Base-by-base conservation (phyloP, 768 basidiomycete species). In the Crepidotus variabilis region DNA sequence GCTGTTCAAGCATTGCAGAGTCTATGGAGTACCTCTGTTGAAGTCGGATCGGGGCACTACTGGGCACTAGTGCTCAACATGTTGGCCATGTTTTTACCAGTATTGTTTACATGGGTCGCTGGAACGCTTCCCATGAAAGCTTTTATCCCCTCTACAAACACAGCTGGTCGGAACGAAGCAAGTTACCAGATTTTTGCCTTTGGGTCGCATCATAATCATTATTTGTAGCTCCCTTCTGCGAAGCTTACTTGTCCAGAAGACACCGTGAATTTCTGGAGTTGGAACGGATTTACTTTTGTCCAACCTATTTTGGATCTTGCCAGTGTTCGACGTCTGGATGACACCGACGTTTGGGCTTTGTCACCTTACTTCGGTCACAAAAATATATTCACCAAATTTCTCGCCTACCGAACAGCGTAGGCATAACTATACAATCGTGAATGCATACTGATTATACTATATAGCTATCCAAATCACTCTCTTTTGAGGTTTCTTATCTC, bases 361-460 rank as follows among this genome's bases (percentile, higher is more conserved):
- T 87, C 86, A 2, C 87, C 87, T 0, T 86, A 78, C 58, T 86
- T 89, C 68, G 75, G 74, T 23, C 86, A 88, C 65, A 82, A 80
- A 61, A 87, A 85, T 61, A 72, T 88, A 11, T 89, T 88, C 66
- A 74, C 69, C 39, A 89, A 87, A 66, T 84, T 75, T 59, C 64
- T 87, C 33, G 72, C 77, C 63, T 85, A 87, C 66, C 75, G 72
- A 55, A 60, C 67, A 46, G 61, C 62, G 81, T 81, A 64, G 57
- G 64, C 58, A 32, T 43, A 2, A 22, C 51, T 14, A 20, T 39
- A 14, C 46, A 39, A n/a, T 10, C n/a, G 14, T 45, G 20, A 14
- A 57, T 51, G 16, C 21, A 35, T 7, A 55, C 51, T 16, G 35
- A 48, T 51, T 11, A 6, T 50, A 36, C 52, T n/a, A 36, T 21